These are phyloP conservation scores for Aspergillus tamarii DNA, from an alignment of 2,329 filamentous ascomycete genomes.

Conservation along the genomic window DNA sequence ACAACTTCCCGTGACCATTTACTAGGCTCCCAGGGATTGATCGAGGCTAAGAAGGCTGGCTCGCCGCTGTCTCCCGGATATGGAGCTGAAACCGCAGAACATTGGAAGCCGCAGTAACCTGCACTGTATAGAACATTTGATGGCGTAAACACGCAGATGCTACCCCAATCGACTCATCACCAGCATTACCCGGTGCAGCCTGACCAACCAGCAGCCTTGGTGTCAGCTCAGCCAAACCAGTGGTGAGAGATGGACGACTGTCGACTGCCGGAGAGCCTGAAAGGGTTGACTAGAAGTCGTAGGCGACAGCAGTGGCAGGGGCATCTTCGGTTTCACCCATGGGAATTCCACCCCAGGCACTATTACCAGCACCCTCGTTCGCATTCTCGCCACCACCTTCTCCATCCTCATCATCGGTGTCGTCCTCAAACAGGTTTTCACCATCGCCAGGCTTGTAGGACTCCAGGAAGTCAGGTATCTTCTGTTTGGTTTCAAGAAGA, in stretches of 20 bases:
- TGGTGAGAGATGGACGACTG: not conserved
- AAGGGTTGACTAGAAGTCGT: slow-evolving; percentile 4
- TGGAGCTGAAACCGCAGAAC: not conserved
- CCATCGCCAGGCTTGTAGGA: slow-evolving; percentile 51
- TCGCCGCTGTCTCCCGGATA: not conserved
- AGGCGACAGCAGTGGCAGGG: not conserved
- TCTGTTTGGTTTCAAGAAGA: slow-evolving; percentile 76
- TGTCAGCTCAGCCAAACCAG: not conserved
- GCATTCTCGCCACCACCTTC: slow-evolving; percentile 22
- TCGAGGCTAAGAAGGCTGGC: not conserved
- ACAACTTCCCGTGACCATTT: not conserved
- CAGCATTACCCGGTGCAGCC: not conserved
- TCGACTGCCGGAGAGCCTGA: not conserved
- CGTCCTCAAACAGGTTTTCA: slow-evolving; percentile 56
- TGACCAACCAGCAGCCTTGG: not conserved
- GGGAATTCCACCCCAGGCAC: slow-evolving; percentile 21
- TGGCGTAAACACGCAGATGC: not conserved
- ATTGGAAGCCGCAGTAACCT: not conserved
- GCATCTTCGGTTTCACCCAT: slow-evolving; percentile 16
- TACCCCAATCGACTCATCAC: not conserved
- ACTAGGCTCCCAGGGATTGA: not conserved
- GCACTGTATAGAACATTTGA: not conserved
- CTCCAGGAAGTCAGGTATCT: slow-evolving; percentile 80
- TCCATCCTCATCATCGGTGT: slow-evolving; percentile 50
- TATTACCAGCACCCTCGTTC: slow-evolving; percentile 19